Evolutionary conservation across 2,329 filamentous ascomycete genomes (phyloP).

Genomic region (Colletotrichum sp.): DNA sequence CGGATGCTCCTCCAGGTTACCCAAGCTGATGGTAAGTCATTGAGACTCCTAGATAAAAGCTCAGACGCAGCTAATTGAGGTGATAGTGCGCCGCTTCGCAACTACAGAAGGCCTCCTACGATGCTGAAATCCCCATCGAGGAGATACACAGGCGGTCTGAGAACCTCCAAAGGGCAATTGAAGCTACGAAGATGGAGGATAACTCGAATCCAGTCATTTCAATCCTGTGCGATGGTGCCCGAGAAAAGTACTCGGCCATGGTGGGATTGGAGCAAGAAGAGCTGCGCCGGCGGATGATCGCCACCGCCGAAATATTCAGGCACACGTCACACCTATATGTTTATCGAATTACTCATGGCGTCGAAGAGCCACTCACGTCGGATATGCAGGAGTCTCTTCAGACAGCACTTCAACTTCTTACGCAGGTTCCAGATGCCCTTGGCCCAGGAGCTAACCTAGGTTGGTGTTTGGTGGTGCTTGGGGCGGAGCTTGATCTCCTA

Average conservation of each 20-base stretch:
- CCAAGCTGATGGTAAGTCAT: not conserved
- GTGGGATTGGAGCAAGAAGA: slow-evolving; percentile 8
- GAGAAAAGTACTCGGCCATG: not conserved
- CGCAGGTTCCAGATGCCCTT: slow-evolving; percentile 3
- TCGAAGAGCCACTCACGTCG: not conserved
- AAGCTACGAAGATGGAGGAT: not conserved
- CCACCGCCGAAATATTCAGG: slow-evolving; percentile 9
- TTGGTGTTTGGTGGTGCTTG: slow-evolving; percentile 9
- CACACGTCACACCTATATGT: slow-evolving; percentile 10
- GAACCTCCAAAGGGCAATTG: not conserved
- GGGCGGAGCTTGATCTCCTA: not conserved
- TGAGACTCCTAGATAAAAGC: not conserved
- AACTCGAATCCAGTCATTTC: not conserved
- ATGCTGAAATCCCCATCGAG: not conserved
- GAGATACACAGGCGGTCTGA: not conserved
- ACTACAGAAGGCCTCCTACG: not conserved
- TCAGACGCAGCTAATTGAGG: not conserved
- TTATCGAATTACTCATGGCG: not conserved
- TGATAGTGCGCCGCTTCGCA: not conserved
- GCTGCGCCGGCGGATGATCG: not conserved
- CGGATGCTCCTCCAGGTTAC: not conserved
- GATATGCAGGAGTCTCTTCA: not conserved
- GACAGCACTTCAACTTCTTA: not conserved
- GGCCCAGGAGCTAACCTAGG: slow-evolving; percentile 6
- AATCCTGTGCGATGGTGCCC: not conserved